Conservation (phyloP, 306 rosid genomes). For the Lagenaria siceraria region DNA sequence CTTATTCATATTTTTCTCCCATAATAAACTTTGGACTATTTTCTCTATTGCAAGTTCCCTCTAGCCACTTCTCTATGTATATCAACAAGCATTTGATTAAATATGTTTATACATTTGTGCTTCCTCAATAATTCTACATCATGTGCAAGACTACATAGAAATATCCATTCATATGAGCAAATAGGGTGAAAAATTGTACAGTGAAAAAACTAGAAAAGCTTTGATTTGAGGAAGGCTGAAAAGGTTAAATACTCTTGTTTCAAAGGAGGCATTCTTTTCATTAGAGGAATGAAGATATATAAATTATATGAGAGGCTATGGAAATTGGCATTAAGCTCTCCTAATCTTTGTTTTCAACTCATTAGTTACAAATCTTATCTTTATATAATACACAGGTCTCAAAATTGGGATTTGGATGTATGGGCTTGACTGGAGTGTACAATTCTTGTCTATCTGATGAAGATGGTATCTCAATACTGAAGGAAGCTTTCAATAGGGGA, state of each 20-base stretch:
- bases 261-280: neutral
- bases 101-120: neutral
- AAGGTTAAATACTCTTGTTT: neutral
- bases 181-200: neutral
- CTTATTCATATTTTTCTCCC: neutral
- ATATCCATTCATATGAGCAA: too few relatives aligned
- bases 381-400: slow-evolving; percentile 35
- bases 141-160: too few relatives aligned
- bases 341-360: neutral
- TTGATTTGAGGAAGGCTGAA: neutral
- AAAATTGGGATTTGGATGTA: slow-evolving; percentile 60
- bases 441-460: slow-evolving; percentile 43
- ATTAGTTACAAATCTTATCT: neutral
- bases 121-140: too few relatives aligned
- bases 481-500: slow-evolving; percentile 46
- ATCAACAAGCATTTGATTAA: neutral
- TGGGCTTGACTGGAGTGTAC: slow-evolving; percentile 45
- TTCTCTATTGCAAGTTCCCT: neutral
- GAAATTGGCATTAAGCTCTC: neutral
- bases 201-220: neutral
- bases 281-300: neutral
- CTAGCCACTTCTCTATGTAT: neutral
- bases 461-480: slow-evolving; percentile 37
- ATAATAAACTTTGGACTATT: neutral
- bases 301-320: neutral